Percentiles rank a stretch among this genome's conserved stretches.
Conservation (phyloP, 108 stramenopile genomes). For the Aureococcus anophagefferens region DNA sequence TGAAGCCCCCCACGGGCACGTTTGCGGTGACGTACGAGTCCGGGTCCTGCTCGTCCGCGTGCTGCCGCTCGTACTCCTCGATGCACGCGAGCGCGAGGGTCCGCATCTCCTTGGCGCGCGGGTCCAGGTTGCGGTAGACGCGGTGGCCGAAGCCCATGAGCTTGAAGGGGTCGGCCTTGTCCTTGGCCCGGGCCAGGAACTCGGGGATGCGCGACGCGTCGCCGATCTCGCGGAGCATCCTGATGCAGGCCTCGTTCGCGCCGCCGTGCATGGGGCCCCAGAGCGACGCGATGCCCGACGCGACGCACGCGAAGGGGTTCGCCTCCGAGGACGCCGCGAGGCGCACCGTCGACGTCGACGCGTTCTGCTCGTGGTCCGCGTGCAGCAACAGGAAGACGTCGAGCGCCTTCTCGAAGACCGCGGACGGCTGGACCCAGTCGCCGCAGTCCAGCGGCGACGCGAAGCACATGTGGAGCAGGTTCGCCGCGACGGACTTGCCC, state of each 20-base stretch:
- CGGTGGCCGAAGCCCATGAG: constrained; percentile 20
- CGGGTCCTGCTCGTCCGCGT: not conserved
- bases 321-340: not conserved
- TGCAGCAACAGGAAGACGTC: constrained; percentile 12
- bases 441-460: no score
- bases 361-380: constrained; percentile 17
- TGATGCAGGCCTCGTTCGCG: constrained; percentile 8
- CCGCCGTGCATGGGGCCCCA: constrained; percentile 13
- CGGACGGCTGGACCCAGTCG: not conserved
- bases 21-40: no score
- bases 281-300: constrained; percentile 4
- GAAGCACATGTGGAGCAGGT: no score
- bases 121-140: constrained; percentile 11
- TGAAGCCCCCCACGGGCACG: no score
- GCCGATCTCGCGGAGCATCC: constrained; percentile 13
- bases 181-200: constrained; percentile 3
- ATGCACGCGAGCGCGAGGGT: not conserved
- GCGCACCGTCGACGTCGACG: constrained; percentile 6
- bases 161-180: not conserved
- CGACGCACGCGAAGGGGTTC: constrained; percentile 2
- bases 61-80: not conserved
- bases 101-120: constrained; percentile 4
- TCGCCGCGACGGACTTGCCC: no score
- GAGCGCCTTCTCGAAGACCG: constrained; percentile 1
- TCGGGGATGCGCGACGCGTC: constrained; percentile 5